phyloP scores from a whole-genome alignment of 495 filamentous ascomycete species.

The Lasiosphaeria hispida region DNA sequence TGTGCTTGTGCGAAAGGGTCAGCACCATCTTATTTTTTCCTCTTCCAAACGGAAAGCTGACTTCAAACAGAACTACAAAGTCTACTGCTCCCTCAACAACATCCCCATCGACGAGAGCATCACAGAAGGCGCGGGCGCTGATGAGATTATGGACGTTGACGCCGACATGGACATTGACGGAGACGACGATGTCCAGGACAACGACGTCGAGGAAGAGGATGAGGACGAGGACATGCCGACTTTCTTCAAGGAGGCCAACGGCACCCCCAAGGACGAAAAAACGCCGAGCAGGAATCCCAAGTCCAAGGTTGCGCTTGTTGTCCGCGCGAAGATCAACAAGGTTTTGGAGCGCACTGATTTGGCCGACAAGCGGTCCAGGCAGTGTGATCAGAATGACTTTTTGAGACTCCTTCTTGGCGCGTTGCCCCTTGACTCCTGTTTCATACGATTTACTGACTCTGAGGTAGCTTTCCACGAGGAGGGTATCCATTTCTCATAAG shows the following conservation, averaged over 20 bases:
- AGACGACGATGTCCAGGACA: conserved; percentile 51
- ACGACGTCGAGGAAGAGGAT: conserved; percentile 33
- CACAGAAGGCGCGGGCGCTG: conserved; percentile 40
- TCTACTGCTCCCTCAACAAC: conserved; percentile 83
- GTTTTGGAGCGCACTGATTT: conserved; percentile 75
- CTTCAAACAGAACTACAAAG: conserved; percentile 64
- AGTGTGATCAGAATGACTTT: conserved; percentile 90
- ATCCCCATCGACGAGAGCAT: conserved; percentile 72
- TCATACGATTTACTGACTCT: conserved; percentile 32
- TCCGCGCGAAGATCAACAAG: conserved; percentile 77
- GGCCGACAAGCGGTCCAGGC: conserved; percentile 73
- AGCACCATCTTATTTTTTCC: background rate
- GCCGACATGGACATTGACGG: conserved; percentile 57
- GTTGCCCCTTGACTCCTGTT: background rate
- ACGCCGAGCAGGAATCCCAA: conserved; percentile 53
- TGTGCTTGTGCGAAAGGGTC: conserved; percentile 69
- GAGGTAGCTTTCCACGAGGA: conserved; percentile 69
- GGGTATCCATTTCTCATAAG: conserved; percentile 86
- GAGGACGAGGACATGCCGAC: conserved; percentile 58
- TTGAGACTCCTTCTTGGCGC: conserved; percentile 49
- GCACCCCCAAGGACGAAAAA: conserved; percentile 44
- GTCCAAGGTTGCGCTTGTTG: conserved; percentile 72
- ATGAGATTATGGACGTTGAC: conserved; percentile 42
- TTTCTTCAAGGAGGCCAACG: conserved; percentile 71
- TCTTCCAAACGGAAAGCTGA: background rate